Conservation (phyloP, 2,329 filamentous ascomycete genomes). For the Sporothrix pallida region DNA sequence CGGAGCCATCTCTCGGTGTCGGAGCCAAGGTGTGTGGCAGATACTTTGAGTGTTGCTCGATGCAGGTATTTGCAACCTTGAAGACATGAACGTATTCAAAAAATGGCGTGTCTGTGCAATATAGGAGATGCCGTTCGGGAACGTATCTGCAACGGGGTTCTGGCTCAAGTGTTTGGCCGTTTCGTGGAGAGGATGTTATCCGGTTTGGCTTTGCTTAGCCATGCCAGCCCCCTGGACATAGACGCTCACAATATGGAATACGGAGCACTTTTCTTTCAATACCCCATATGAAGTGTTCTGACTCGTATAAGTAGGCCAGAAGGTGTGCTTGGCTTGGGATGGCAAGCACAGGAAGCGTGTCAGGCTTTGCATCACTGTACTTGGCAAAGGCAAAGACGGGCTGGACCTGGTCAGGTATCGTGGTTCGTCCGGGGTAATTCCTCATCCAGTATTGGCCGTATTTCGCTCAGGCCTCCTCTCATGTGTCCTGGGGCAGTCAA, state of each 20-base stretch:
- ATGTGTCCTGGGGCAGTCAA: background rate
- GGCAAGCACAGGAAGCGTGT: background rate
- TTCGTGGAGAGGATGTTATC: background rate
- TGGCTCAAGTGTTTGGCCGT: background rate
- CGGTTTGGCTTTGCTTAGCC: constrained; percentile 5
- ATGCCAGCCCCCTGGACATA: background rate
- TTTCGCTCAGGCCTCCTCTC: constrained; percentile 6
- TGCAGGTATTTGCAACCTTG: background rate
- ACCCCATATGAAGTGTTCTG: background rate
- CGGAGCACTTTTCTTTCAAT: too few species aligned
- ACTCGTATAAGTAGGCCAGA: background rate
- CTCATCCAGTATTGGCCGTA: background rate
- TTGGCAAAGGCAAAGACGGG: background rate
- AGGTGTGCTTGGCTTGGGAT: background rate
- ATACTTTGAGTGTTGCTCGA: background rate
- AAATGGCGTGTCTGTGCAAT: too few species aligned
- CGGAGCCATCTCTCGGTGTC: background rate
- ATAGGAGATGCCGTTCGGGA: background rate
- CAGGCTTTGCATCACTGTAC: background rate
- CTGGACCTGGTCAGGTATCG: background rate
- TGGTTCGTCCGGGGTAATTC: constrained; percentile 6
- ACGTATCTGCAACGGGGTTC: background rate
- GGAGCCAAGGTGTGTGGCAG: background rate
- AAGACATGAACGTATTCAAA: too few species aligned
- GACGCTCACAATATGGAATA: too few species aligned